Base-by-base conservation (phyloP, 768 basidiomycete genomes). In the Cystofilobasidium ferigula region DNA sequence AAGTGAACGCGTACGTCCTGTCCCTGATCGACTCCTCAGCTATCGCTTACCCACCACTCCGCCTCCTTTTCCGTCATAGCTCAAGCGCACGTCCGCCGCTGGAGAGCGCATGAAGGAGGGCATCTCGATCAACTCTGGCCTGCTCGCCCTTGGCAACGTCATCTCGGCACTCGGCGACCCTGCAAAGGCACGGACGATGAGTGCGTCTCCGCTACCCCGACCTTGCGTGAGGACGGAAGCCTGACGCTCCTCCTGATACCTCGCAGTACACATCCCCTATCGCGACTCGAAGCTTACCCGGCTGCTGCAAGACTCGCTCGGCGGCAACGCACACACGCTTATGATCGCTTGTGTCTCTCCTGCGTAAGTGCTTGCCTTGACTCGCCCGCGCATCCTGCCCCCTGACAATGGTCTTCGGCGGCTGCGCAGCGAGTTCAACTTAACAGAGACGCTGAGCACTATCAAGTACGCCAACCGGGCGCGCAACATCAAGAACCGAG, bases 231-330 rank as follows among this genome's bases (percentile, higher is more conserved):
- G n/a, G n/a, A n/a, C n/a, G n/a, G n/a, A 35, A 61, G 10, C 22
- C 34, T 48, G 30, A 51, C 28, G 30, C 20, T 47, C 16, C 3
- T 45, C 42, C 8, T 38, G 13, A n/a, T 30, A 22, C 20, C 30
- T 43, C 16, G 0, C 32, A 67, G 65, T 87, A 22, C 91, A 99
- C 77, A 82, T 99, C 65, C 95, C 95, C 14, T 99, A 99, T 76
- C 90, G 95, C 58, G 95, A 98, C 77, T 97, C 93, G 16, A 99
- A 98, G 76, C 86, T 98, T 71, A 98, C 94, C 6, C 87, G 94
- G 42, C 82, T 95, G 54, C 79, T 95, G 3, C 91, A 95, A 85
- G 93, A 97, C 75, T 94, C 91, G 13, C 83, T 99, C 14, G 95
- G 95, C 42, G 95, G 95, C 53, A 99, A 98, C 77, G 87, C 94